These are phyloP conservation scores for Heritiera fomes DNA, from an alignment of 345 rosid genomes.

Conservation along the genomic window DNA sequence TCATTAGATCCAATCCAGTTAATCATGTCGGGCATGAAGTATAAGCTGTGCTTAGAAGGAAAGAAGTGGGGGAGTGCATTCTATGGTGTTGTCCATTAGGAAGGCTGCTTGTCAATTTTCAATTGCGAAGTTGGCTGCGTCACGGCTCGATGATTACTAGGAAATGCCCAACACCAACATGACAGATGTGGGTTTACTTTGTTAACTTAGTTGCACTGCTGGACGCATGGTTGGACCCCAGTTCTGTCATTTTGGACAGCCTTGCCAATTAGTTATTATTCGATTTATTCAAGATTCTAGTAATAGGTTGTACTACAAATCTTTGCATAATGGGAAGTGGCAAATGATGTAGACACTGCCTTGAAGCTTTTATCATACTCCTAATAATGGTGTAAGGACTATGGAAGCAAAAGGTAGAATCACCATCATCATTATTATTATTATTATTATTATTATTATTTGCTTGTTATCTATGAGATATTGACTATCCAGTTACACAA, in stretches of 20 bases:
- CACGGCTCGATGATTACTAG: not conserved
- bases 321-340: not conserved
- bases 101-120: not conserved
- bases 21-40: not conserved
- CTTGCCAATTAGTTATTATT: not conserved
- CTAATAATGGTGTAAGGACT: not conserved
- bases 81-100: not conserved
- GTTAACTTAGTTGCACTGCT: not conserved
- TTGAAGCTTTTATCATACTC: not conserved
- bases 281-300: not conserved
- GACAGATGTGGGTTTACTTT: not conserved
- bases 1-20: too few relatives aligned
- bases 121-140: not conserved
- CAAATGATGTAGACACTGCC: not conserved
- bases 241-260: not conserved
- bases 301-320: not conserved
- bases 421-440: too few relatives aligned
- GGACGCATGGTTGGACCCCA: not conserved
- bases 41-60: too few relatives aligned
- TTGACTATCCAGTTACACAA: too few relatives aligned
- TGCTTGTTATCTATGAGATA: too few relatives aligned
- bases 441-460: too few relatives aligned
- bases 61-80: not conserved
- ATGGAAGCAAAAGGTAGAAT: too few relatives aligned
- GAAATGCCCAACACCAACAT: not conserved